phyloP scores from a whole-genome alignment of 371 early-diverging fungal genomes.

The Basidiobolus meristosporus region DNA sequence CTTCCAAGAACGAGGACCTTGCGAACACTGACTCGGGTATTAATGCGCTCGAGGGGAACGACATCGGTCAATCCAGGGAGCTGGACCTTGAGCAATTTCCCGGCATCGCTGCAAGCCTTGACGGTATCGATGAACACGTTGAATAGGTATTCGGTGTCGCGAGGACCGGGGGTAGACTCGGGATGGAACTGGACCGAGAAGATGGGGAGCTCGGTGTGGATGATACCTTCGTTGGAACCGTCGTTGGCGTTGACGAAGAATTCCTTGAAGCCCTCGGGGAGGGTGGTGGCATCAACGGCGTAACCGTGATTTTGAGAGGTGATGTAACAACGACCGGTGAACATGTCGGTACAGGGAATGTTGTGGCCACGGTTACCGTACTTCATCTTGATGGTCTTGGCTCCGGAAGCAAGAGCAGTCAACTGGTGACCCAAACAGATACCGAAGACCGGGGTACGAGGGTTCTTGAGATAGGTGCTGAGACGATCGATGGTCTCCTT shows the following conservation, averaged over 20 bases:
- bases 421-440: slow-evolving; percentile 96
- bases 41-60: neutral
- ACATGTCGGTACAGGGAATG: slow-evolving; percentile 90
- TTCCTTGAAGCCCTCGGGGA: slow-evolving; percentile 63
- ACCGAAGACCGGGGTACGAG: slow-evolving; percentile 86
- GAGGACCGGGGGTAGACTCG: slow-evolving; percentile 91
- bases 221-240: slow-evolving; percentile 92
- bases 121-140: slow-evolving; percentile 73
- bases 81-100: slow-evolving; percentile 47
- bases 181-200: slow-evolving; percentile 98
- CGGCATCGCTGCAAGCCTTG: slow-evolving; percentile 43
- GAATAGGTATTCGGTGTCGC: slow-evolving; percentile 89
- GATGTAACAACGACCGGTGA: slow-evolving; percentile 90
- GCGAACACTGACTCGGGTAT: neutral
- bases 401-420: slow-evolving; percentile 82
- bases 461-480: slow-evolving; percentile 31
- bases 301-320: slow-evolving; percentile 95
- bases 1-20: slow-evolving; percentile 92
- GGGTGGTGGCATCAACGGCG: slow-evolving; percentile 70
- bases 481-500: slow-evolving; percentile 51
- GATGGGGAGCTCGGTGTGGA: slow-evolving; percentile 70
- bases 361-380: slow-evolving; percentile 98
- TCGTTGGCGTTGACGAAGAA: slow-evolving; percentile 95
- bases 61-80: slow-evolving; percentile 43
- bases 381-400: slow-evolving; percentile 83